phyloP scores from a whole-genome alignment of 495 filamentous ascomycete genomes.

The Hypoxylon perforatum region DNA sequence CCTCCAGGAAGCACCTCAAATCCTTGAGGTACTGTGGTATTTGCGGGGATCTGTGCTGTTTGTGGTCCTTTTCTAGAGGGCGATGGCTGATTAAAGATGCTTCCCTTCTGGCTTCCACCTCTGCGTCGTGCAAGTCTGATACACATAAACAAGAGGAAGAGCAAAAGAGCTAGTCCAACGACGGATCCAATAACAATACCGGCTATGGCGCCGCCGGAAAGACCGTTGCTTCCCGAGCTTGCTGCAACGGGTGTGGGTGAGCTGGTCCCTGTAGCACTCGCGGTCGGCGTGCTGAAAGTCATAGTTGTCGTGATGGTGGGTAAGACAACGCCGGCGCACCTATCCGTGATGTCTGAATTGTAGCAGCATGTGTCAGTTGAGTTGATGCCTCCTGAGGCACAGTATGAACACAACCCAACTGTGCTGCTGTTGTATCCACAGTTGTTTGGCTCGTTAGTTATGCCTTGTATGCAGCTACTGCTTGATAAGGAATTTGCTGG shows the following conservation, averaged over 20 bases:
- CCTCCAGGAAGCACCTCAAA: constrained; percentile 85
- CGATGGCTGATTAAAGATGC: constrained; percentile 86
- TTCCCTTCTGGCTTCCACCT: constrained; percentile 68
- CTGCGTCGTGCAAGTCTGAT: constrained; percentile 69
- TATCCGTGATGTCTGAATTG: constrained; percentile 74
- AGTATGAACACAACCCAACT: constrained; percentile 87
- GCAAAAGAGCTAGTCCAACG: constrained; percentile 73
- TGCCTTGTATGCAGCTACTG: constrained; percentile 77
- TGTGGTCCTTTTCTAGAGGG: constrained; percentile 70
- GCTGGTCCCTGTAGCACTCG: constrained; percentile 55
- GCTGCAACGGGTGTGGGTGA: constrained; percentile 56
- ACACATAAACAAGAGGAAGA: constrained; percentile 69
- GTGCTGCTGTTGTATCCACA: constrained; percentile 89
- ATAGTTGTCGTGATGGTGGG: constrained; percentile 78
- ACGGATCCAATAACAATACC: constrained; percentile 89
- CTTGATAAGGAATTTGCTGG: constrained; percentile 80
- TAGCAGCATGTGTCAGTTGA: constrained; percentile 96
- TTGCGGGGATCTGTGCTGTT: constrained; percentile 45
- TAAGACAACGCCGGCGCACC: constrained; percentile 78
- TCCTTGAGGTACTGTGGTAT: constrained; percentile 60
- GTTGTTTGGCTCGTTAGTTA: constrained; percentile 82
- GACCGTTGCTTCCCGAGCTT: constrained; percentile 51
- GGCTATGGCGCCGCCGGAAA: constrained; percentile 88
- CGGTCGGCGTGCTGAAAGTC: constrained; percentile 67
- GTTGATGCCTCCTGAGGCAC: constrained; percentile 82